Evolutionary conservation across 192 early-diverging fungal species (phyloP).

Genomic region (Backusella luteola): DNA sequence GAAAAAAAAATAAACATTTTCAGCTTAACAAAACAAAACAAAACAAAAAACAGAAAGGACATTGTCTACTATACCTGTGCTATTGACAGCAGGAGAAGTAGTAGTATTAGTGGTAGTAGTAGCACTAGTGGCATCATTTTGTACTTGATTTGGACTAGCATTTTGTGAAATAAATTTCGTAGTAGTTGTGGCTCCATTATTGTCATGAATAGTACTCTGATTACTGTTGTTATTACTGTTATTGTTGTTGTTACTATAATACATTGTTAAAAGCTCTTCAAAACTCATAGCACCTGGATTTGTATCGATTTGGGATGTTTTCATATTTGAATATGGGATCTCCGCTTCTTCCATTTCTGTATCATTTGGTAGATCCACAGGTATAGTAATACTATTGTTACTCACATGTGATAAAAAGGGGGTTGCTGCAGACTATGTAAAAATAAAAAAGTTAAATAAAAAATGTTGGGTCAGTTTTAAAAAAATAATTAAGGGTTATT

Average conservation of each 20-base stretch:
- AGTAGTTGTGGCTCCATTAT: not conserved
- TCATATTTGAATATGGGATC: not conserved
- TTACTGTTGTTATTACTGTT: not conserved
- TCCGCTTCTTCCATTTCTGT: not conserved
- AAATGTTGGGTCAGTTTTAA: not conserved
- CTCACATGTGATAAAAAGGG: constrained; percentile 16
- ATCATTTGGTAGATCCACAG: constrained; percentile 16
- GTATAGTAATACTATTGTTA: constrained; percentile 18
- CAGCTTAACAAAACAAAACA: not conserved
- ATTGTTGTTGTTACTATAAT: constrained; percentile 5
- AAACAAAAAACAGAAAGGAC: not conserved
- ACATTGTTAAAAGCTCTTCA: constrained; percentile 23
- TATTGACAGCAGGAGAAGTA: not conserved
- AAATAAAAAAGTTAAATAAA: constrained; percentile 10
- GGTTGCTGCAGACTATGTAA: not conserved
- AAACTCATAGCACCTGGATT: constrained; percentile 19
- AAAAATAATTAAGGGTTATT: not conserved
- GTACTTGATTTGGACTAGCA: constrained; percentile 1
- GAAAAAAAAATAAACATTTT: not conserved
- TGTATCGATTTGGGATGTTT: not conserved
- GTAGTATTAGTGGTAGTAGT: not conserved
- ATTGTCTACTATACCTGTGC: not conserved
- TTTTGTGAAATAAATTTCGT: not conserved
- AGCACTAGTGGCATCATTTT: not conserved
- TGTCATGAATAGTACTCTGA: not conserved